These are phyloP conservation scores for Candida tallmaniae DNA, from an alignment of 805 yeast species.

Conservation along the genomic window DNA sequence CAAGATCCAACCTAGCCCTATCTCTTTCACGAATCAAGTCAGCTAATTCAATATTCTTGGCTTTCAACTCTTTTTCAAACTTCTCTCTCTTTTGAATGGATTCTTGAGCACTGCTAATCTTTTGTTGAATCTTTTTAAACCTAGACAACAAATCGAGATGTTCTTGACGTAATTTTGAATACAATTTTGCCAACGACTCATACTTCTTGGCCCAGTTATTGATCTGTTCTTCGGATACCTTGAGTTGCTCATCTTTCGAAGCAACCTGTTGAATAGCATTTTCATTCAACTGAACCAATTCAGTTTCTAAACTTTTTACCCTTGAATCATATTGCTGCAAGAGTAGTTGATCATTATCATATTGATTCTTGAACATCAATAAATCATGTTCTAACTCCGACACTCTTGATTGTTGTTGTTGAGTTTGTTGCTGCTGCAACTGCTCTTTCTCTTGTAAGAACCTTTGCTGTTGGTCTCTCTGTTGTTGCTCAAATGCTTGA, in stretches of 20 bases:
- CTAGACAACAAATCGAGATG: conserved; percentile 74
- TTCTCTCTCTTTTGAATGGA: conserved; percentile 79
- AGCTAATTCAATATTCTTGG: conserved; percentile 83
- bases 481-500: conserved; percentile 70
- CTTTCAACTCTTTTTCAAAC: conserved; percentile 75
- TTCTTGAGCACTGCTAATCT: conserved; percentile 86
- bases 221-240: conserved; percentile 67
- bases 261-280: conserved; percentile 70
- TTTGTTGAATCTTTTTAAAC: conserved; percentile 77
- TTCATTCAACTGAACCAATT: conserved; percentile 54
- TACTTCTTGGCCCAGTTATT: conserved; percentile 79
- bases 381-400: conserved; percentile 81
- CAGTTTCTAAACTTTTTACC: conserved; percentile 76
- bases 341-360: conserved; percentile 79
- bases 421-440: conserved; percentile 61
- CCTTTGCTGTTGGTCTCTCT: conserved; percentile 59
- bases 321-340: conserved; percentile 84
- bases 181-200: conserved; percentile 82
- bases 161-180: conserved; percentile 88
- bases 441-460: conserved; percentile 69
- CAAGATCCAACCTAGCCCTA: conserved; percentile 79
- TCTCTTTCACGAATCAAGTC: conserved; percentile 87
- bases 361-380: conserved; percentile 68
- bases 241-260: conserved; percentile 70
- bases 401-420: conserved; percentile 72